Evolutionary conservation across 306 rosid species (phyloP), one percentile per base, ranked within the genome.

Genomic region (Hippophae gyantsensis): DNA sequence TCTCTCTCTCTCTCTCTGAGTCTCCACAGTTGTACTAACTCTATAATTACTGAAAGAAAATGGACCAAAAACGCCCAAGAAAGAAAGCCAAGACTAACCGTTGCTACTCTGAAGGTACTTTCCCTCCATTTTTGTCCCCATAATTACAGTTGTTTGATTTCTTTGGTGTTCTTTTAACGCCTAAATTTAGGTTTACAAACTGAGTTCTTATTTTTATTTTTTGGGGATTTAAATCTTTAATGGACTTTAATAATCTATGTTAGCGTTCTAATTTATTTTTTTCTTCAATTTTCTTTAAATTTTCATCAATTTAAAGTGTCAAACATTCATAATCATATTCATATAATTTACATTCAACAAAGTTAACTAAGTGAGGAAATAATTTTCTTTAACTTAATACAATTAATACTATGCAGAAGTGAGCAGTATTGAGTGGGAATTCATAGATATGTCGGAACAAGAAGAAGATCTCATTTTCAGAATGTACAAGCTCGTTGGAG

Each of bases 401-500:
- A 4, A 18, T 18, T 18, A 18, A 32, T 32, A 32, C 38, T n/a
- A 27, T 72, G 58, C 73, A 80, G 85, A 80, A 71, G 85, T 80
- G 52, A 80, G 82, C 75, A 80, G 85, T 23, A 64, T 76, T 3
- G 85, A 80, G 68, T 80, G 85, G 82, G 79, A 73, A 49, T 70
- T 76, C 75, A 80, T 80, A 27, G 70, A 67, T 67, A 80, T 80
- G 82, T 52, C 85, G 40, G 79, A 80, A 41, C 73, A 80, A 54
- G 85, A 80, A 64, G 79, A 80, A 70, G 85, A 80, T 73, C 85
- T 80, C 63, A 76, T 80, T 50, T 55, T 60, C 56, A 73, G 85
- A 80, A 80, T 80, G 85, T 64, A 80, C 46, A 80, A 67, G 56
- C 85, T 76, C 25, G 85, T 80, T 9, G 85, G 85, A 60, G 79